Evolutionary conservation across 1,284 basidiomycete species (phyloP), one percentile per base, ranked within the genome.

Genomic region (Malassezia equina): DNA sequence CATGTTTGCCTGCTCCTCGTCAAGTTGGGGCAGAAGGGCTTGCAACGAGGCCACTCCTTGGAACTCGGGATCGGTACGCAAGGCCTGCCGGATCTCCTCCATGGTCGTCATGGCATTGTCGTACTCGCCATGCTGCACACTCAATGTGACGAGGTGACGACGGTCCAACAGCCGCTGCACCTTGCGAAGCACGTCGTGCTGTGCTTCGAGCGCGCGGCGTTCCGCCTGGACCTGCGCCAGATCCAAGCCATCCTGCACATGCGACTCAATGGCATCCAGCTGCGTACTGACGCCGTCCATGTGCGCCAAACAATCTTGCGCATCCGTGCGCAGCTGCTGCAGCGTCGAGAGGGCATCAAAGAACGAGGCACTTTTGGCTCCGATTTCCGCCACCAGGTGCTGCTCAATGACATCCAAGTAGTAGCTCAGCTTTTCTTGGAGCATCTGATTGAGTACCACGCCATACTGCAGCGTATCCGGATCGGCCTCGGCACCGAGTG

Each of bases 321-420:
- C 90, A 72, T 95, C 89, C 5, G 86, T 83, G 67, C 90, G 87
- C 5, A 98, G 81, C 61, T 90, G 86, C 69, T 95, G 88, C 11
- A 98, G 79, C 73, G 96, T 96, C 8, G 88, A 83, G 21, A 99
- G 81, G 1, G 93, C 94, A 1, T 90, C 86, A 71, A 98, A 99
- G 81, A 99, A 98, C 2, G 89, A 90, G 0, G 87, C 83, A 0
- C 89, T 89, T 4, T 91, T 85, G 9, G 86, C 78, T 7, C 87
- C 86, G 52, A 99, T 94, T 76, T 96, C 93, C 63, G 84, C 84
- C 13, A 94, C 83, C 51, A 99, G 85, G 72, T 98, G 91, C 61
- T 90, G 84, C 70, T 99, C 93, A 59, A 98, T 83, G 1, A 87
- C 86, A 73, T 96, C 94, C 7, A 91, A 85, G 68, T 95, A 86